These are phyloP conservation scores for Pachyrhizus erosus DNA, from an alignment of 306 rosid species.

Conservation along the genomic window DNA sequence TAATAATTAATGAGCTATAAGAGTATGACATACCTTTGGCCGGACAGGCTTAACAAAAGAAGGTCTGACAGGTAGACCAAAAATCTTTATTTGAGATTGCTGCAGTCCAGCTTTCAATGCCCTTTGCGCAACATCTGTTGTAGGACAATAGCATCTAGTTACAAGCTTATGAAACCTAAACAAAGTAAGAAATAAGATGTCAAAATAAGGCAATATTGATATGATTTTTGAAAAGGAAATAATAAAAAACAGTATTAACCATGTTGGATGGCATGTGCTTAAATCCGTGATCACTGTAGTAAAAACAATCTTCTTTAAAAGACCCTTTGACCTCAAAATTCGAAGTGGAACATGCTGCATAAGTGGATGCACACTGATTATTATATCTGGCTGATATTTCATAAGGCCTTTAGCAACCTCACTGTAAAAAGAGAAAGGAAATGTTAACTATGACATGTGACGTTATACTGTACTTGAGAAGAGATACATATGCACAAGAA, in stretches of 20 bases:
- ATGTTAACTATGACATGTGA: conserved; percentile 13
- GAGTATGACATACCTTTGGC: conserved; percentile 70
- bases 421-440: conserved; percentile 45
- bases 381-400: conserved; percentile 98
- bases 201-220: conserved; percentile 40
- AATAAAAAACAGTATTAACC: conserved; percentile 54
- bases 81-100: conserved; percentile 84
- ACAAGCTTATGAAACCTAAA: conserved; percentile 98
- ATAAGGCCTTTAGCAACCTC: conserved; percentile 90
- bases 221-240: conserved; percentile 5
- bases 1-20: conserved; percentile 19
- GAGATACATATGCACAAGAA: conserved; percentile 1
- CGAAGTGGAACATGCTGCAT: conserved; percentile 99
- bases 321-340: conserved; percentile 85
- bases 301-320: conserved; percentile 87
- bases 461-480: conserved; percentile 22
- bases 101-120: conserved; percentile 92
- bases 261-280: conserved; percentile 99
- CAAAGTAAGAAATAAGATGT: conserved; percentile 43
- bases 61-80: conserved; percentile 91
- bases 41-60: conserved; percentile 85
- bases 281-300: conserved; percentile 96
- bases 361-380: conserved; percentile 97
- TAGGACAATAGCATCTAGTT: conserved; percentile 97
- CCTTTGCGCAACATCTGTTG: conserved; percentile 82